Conservation (phyloP, 306 rosid genomes). For the Prunus padus region DNA sequence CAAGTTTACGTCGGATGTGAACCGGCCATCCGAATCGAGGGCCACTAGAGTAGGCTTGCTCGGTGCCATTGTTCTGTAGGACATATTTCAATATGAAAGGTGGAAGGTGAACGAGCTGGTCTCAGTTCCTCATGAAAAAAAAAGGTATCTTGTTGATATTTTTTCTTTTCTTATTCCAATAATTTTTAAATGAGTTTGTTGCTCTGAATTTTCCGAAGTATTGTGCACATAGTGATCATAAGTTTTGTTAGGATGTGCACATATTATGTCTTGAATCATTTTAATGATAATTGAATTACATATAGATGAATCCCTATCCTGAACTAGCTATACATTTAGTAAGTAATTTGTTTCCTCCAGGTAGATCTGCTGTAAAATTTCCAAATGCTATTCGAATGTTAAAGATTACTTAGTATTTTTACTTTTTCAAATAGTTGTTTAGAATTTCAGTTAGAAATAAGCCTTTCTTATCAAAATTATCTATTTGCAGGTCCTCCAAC, state of each 20-base stretch:
- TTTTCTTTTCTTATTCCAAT: neutral
- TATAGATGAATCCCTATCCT: neutral
- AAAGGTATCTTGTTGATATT: slow-evolving; percentile 27
- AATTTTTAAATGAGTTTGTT: neutral
- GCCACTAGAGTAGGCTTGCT: no score
- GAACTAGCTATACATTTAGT: neutral
- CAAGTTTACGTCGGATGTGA: fast-evolving
- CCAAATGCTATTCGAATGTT: no score
- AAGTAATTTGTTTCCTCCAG: no score
- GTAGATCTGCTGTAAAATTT: no score
- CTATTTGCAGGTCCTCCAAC: slow-evolving; percentile 65
- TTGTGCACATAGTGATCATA: slow-evolving; percentile 14
- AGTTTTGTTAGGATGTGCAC: slow-evolving; percentile 21
- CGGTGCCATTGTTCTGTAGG: neutral
- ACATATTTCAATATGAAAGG: slow-evolving; percentile 77
- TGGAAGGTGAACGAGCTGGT: slow-evolving; percentile 28
- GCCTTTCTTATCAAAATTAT: slow-evolving; percentile 11
- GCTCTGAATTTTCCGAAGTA: neutral
- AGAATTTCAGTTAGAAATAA: neutral
- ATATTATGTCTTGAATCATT: slow-evolving; percentile 14
- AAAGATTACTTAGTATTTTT: no score
- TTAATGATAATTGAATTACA: slow-evolving; percentile 13
- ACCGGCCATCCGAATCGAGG: fast-evolving
- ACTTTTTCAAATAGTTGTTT: no score
- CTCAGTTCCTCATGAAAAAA: neutral